A percentile compares a stretch with the other conserved stretches of the same genome.
Evolutionary conservation across 2,329 filamentous ascomycete species (phyloP).

Genomic region (Pseudogymnoascus sp.): DNA sequence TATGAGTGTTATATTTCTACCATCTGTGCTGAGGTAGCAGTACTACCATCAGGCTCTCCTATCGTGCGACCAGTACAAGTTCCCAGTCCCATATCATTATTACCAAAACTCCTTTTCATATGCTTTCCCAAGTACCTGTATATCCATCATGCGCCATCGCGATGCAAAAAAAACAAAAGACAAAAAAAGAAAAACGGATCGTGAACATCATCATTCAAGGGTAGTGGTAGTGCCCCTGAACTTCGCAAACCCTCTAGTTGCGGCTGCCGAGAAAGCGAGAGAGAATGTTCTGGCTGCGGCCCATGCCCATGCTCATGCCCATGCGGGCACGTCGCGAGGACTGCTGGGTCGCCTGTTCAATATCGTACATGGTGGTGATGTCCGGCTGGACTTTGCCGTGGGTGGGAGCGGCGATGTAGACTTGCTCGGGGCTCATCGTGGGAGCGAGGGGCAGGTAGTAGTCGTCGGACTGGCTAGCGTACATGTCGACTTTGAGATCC

Average conservation of each 20-base stretch:
- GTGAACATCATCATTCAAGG: background rate
- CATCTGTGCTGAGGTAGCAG: background rate
- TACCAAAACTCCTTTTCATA: slow-evolving; percentile 6
- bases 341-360: background rate
- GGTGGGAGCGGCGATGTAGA: slow-evolving; percentile 7
- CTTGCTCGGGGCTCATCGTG: slow-evolving; percentile 8
- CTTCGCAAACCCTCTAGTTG: background rate
- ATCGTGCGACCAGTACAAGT: background rate
- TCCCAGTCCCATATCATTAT: slow-evolving; percentile 2
- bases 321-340: background rate
- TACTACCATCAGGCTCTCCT: background rate
- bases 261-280: background rate
- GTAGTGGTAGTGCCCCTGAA: background rate
- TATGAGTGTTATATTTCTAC: background rate
- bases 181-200: background rate
- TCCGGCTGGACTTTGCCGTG: slow-evolving; percentile 7
- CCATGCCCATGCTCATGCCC: slow-evolving; percentile 4
- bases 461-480: background rate
- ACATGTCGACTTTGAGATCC: slow-evolving; percentile 7
- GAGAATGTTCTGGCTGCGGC: slow-evolving; percentile 4
- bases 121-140: slow-evolving; percentile 3
- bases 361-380: slow-evolving; percentile 6
- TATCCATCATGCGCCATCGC: slow-evolving; percentile 1
- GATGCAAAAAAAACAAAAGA: background rate
- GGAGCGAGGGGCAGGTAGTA: background rate